Conservation (phyloP, 441 rosid species). For the Gossypium davidsonii region DNA sequence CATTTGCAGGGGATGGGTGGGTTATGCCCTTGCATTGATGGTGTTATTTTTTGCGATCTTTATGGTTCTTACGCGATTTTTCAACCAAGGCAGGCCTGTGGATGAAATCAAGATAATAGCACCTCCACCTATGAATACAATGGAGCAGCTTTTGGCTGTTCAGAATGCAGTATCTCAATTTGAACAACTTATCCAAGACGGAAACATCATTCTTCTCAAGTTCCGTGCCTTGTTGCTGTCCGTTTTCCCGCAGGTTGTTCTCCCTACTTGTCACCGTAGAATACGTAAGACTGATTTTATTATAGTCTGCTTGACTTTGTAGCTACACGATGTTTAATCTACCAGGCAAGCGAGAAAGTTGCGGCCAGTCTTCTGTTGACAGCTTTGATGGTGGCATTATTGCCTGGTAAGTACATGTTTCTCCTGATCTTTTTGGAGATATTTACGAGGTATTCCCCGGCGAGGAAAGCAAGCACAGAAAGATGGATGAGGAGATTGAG, state of each 20-base stretch:
- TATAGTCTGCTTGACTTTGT: neutral
- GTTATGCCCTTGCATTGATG: conserved; percentile 41
- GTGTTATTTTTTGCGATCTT: conserved; percentile 44
- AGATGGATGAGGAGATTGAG: conserved; percentile 63
- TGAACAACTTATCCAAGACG: conserved; percentile 68
- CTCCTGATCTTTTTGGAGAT: conserved; percentile 51
- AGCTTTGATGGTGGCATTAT: conserved; percentile 39
- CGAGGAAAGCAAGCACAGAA: conserved; percentile 57
- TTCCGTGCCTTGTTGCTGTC: conserved; percentile 63
- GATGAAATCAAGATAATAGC: conserved; percentile 57
- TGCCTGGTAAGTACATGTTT: conserved; percentile 44
- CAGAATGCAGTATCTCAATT: conserved; percentile 76
- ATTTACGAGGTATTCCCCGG: conserved; percentile 72
- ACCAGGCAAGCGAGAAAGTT: conserved; percentile 73
- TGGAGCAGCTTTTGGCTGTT: conserved; percentile 94
- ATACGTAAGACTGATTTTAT: neutral
- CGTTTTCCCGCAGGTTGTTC: conserved; percentile 66
- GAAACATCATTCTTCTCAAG: conserved; percentile 73
- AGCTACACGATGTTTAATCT: neutral
- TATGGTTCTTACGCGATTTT: conserved; percentile 48
- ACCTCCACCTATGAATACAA: conserved; percentile 73
- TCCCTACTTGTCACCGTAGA: neutral
- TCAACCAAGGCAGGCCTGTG: conserved; percentile 43
- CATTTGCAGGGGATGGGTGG: conserved; percentile 65
- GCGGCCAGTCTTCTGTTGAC: conserved; percentile 36